Percentiles rank a stretch among this genome's conserved stretches.
Evolutionary conservation across 257 asterid genomes (phyloP).

Genomic region (Petunia axillaris): DNA sequence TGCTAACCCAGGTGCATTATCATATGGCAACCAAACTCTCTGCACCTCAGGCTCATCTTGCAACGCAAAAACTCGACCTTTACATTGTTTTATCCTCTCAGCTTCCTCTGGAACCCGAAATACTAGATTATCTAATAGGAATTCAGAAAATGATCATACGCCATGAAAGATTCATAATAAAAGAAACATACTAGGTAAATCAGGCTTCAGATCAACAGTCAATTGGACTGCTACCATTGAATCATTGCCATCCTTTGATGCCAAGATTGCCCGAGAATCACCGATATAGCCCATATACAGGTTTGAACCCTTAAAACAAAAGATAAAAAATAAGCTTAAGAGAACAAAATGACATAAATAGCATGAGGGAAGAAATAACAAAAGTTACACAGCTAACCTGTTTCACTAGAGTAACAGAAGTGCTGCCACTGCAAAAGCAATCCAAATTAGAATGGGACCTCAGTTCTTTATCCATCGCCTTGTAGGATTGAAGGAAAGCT

Average conservation of each 20-base stretch:
- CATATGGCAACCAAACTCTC: slow-evolving; percentile 96
- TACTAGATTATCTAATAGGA: slow-evolving; percentile 16
- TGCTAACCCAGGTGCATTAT: slow-evolving; percentile 98
- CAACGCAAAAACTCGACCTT: slow-evolving; percentile 94
- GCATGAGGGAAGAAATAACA: neutral
- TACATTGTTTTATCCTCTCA: slow-evolving; percentile 91
- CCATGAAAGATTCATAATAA: neutral
- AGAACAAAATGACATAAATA: neutral
- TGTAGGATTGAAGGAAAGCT: slow-evolving; percentile 86
- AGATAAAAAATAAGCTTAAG: slow-evolving; percentile 14
- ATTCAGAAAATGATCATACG: neutral
- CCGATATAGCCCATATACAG: slow-evolving; percentile 89
- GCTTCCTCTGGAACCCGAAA: slow-evolving; percentile 72
- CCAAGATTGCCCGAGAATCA: slow-evolving; percentile 95
- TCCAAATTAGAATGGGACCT: slow-evolving; percentile 88
- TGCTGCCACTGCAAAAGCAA: slow-evolving; percentile 99
- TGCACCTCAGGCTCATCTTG: slow-evolving; percentile 99
- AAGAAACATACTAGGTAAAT: slow-evolving; percentile 73
- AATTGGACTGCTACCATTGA: slow-evolving; percentile 78
- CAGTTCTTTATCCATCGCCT: slow-evolving; percentile 92
- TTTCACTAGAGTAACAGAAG: slow-evolving; percentile 78
- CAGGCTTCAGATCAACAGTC: slow-evolving; percentile 97
- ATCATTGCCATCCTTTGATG: slow-evolving; percentile 72
- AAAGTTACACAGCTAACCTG: slow-evolving; percentile 51
- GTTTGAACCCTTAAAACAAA: slow-evolving; percentile 63